A percentile compares a stretch with the other conserved stretches of the same genome.
phyloP scores from a whole-genome alignment of 768 basidiomycete species.

The Serendipita indica region DNA sequence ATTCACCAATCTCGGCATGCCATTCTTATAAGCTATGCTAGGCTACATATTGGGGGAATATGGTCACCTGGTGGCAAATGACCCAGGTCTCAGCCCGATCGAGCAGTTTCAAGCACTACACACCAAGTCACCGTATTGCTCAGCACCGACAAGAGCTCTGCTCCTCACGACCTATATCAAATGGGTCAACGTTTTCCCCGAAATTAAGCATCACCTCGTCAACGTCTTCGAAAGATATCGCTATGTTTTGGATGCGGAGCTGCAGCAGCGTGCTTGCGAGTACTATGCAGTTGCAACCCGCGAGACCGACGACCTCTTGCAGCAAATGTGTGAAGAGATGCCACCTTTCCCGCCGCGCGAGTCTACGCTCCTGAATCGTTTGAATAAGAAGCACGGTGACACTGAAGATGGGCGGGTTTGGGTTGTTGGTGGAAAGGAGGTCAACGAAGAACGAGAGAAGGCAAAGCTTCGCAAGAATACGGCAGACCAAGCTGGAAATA shows the following conservation, averaged over 20 bases:
- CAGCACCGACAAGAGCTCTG: conserved; percentile 79
- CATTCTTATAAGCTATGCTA: conserved; percentile 19
- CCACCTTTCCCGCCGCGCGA: conserved; percentile 94
- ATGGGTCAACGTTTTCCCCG: conserved; percentile 99
- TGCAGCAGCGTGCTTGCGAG: conserved; percentile 98
- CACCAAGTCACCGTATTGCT: conserved; percentile 88
- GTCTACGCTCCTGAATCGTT: conserved; percentile 70
- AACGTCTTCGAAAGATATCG: conserved; percentile 94
- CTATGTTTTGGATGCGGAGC: conserved; percentile 91
- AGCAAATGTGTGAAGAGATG: conserved; percentile 96
- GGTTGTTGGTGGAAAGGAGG: conserved; percentile 89
- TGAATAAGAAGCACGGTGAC: conserved; percentile 81
- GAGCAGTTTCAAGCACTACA: conserved; percentile 91
- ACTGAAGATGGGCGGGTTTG: conserved; percentile 93
- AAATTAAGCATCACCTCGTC: conserved; percentile 86
- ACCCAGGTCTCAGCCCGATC: conserved; percentile 78
- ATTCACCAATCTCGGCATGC: background rate
- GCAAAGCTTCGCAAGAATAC: conserved; percentile 38
- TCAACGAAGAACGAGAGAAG: conserved; percentile 62
- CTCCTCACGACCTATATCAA: conserved; percentile 96
- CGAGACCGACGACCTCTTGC: conserved; percentile 78
- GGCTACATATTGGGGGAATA: conserved; percentile 97
- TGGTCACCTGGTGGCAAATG: conserved; percentile 93
- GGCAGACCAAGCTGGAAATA: conserved; percentile 17
- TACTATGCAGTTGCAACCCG: conserved; percentile 78